Conservation (phyloP, 805 yeast species). For the Metschnikowia shivogae region DNA sequence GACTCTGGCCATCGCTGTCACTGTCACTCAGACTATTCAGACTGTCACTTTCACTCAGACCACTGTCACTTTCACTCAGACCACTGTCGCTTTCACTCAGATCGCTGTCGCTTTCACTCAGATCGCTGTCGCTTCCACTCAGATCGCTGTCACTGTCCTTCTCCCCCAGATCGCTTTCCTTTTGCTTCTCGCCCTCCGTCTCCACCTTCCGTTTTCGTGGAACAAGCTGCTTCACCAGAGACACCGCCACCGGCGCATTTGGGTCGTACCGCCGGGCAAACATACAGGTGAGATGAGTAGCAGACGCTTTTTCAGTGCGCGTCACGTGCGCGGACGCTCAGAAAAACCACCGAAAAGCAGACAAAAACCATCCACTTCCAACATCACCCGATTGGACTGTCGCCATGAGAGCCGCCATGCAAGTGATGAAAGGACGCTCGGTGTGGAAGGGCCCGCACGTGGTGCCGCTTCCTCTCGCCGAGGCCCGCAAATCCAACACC, state of each 20-base stretch:
- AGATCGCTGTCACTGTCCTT: not conserved
- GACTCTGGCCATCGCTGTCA: conserved; percentile 8
- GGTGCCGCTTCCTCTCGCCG: conserved; percentile 89
- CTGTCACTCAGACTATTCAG: too few species aligned
- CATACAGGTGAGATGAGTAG: conserved; percentile 32
- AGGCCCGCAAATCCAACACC: conserved; percentile 72
- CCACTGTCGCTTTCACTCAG: conserved; percentile 17
- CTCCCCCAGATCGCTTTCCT: not conserved
- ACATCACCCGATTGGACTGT: not conserved
- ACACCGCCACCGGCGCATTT: conserved; percentile 17
- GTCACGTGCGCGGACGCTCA: conserved; percentile 7
- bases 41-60: conserved; percentile 3
- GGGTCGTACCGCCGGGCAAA: conserved; percentile 68
- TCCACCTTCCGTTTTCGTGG: conserved; percentile 18
- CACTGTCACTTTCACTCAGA: not conserved
- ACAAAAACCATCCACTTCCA: conserved; percentile 2
- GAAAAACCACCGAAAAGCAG: not conserved
- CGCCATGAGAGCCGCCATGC: conserved; percentile 33
- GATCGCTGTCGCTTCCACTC: not conserved
- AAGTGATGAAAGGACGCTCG: conserved; percentile 31
- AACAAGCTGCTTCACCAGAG: conserved; percentile 8
- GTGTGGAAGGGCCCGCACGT: conserved; percentile 77
- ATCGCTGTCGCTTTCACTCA: conserved; percentile 13
- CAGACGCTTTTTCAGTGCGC: conserved; percentile 3
- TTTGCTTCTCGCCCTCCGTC: conserved; percentile 4